phyloP scores from a whole-genome alignment of 345 rosid genomes.

The Rhodamnia argentea region DNA sequence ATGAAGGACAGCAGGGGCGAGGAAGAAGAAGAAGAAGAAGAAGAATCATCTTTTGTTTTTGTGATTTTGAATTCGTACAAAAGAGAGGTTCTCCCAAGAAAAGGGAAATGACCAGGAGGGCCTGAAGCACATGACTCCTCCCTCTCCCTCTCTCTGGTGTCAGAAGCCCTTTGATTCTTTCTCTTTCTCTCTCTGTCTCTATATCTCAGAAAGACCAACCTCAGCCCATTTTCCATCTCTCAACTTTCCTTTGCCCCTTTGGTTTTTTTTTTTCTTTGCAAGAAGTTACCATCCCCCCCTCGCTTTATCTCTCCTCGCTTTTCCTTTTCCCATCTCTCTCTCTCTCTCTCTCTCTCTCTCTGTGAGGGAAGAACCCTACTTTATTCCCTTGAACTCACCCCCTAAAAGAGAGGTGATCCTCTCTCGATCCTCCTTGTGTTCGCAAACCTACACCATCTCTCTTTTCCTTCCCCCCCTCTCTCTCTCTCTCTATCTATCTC shows the following conservation, averaged over 20 bases:
- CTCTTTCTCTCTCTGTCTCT: conserved; percentile 2
- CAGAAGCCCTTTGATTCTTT: conserved; percentile 37
- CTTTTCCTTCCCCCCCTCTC: conserved; percentile 21
- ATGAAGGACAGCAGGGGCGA: neutral
- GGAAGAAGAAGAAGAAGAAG: conserved; percentile 28
- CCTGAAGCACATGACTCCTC: conserved; percentile 38
- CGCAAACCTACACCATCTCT: conserved; percentile 33
- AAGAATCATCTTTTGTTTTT: conserved; percentile 42
- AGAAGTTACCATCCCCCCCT: conserved; percentile 45
- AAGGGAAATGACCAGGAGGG: too few species aligned
- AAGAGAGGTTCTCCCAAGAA: neutral
- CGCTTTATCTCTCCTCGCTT: conserved; percentile 29
- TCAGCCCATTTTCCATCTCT: conserved; percentile 2
- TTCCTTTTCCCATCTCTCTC: conserved; percentile 17
- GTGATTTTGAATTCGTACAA: conserved; percentile 37
- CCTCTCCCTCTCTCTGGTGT: conserved; percentile 19
- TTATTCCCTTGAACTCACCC: conserved; percentile 53
- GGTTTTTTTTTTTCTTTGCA: conserved; percentile 46
- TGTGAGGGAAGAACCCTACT: conserved; percentile 15
- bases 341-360: conserved; percentile 1
- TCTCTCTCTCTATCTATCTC: conserved; percentile 15
- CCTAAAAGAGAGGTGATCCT: conserved; percentile 43
- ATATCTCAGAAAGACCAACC: neutral
- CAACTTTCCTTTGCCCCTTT: conserved; percentile 15
- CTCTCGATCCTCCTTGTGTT: conserved; percentile 53